phyloP scores from a whole-genome alignment of 2,329 filamentous ascomycete genomes.

The Onygena corvina region DNA sequence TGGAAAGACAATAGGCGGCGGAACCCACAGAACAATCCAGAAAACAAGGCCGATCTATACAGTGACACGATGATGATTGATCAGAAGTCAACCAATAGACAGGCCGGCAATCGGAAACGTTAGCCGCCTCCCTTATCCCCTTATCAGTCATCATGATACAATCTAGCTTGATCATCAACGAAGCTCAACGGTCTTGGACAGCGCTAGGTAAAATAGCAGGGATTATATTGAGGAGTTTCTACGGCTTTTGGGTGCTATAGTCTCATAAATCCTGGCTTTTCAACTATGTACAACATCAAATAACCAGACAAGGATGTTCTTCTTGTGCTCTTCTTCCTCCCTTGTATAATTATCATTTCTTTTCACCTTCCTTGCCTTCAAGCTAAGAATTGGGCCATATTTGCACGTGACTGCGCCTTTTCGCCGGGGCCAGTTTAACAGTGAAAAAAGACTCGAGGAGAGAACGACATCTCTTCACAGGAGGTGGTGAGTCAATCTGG shows the following conservation, averaged over 20 bases:
- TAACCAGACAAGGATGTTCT: neutral
- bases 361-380: neutral
- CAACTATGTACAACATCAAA: slow-evolving; percentile 1
- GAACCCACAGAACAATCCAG: slow-evolving; percentile 2
- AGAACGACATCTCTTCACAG: too few relatives aligned
- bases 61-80: slow-evolving; percentile 34
- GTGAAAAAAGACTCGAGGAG: too few relatives aligned
- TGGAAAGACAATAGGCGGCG: slow-evolving; percentile 9
- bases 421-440: too few relatives aligned
- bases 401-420: too few relatives aligned
- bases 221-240: neutral
- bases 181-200: neutral
- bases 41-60: slow-evolving; percentile 21
- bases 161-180: too few relatives aligned
- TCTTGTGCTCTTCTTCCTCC: neutral
- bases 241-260: neutral
- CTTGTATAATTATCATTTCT: neutral
- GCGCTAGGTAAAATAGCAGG: neutral
- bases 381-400: too few relatives aligned
- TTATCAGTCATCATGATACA: neutral
- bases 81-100: slow-evolving; percentile 10
- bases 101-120: neutral
- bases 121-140: neutral
- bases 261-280: neutral
- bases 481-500: too few relatives aligned